phyloP scores from a whole-genome alignment of 2,329 filamentous ascomycete genomes.

The Pestalotiopsis sp. region DNA sequence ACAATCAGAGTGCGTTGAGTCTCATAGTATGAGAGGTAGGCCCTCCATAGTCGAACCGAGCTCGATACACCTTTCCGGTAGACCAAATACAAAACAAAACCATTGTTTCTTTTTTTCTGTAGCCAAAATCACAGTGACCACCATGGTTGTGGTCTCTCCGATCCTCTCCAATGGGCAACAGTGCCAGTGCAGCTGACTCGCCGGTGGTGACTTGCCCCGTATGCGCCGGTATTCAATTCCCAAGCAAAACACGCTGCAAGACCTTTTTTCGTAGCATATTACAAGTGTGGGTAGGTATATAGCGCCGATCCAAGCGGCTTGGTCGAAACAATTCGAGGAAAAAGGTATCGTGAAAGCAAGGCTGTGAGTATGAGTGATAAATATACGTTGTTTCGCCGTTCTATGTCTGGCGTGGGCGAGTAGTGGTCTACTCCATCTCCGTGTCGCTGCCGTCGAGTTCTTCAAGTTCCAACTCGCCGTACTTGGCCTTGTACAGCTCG shows the following conservation, averaged over 20 bases:
- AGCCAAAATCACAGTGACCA: background rate
- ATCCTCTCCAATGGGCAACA: background rate
- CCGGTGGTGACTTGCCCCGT: background rate
- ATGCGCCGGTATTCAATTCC: background rate
- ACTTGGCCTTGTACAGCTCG: constrained; percentile 57
- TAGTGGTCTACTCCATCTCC: constrained; percentile 29
- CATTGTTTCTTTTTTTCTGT: background rate
- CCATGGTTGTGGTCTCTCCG: background rate
- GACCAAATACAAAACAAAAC: background rate
- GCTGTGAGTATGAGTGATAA: background rate
- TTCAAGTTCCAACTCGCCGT: constrained; percentile 42
- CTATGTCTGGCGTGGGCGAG: background rate
- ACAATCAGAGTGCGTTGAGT: too few species aligned
- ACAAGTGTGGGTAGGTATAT: constrained; percentile 16
- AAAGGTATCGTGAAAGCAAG: constrained; percentile 9
- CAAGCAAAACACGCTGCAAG: background rate
- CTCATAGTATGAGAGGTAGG: background rate
- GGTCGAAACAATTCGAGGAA: constrained; percentile 10
- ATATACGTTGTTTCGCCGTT: background rate
- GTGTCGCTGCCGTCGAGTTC: constrained; percentile 34
- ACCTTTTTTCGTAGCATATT: constrained; percentile 12
- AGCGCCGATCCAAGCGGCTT: constrained; percentile 3
- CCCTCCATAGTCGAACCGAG: background rate
- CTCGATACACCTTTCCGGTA: background rate
- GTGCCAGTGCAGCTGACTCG: background rate